These are phyloP conservation scores for Stephania yunnanensis DNA, from an alignment of 164 flowering plant genomes.

Conservation along the genomic window DNA sequence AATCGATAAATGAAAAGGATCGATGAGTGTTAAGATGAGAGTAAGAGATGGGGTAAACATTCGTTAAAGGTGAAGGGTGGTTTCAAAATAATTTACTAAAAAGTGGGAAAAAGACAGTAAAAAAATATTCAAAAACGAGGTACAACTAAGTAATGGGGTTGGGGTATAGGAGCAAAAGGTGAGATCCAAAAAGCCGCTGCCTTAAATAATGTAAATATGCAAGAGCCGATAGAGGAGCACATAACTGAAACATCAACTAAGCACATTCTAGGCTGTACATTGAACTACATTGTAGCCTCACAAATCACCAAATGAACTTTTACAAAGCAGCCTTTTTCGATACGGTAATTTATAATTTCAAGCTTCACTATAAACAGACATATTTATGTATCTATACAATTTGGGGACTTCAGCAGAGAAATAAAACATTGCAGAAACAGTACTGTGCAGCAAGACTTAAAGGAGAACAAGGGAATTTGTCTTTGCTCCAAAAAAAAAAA, in stretches of 20 bases:
- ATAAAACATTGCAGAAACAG: background rate
- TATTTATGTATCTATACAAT: background rate
- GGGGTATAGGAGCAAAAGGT: no score
- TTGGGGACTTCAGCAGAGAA: background rate
- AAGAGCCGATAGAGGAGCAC: background rate
- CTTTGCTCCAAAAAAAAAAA: background rate
- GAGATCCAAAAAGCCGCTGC: no score
- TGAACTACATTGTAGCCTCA: background rate
- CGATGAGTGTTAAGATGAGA: no score
- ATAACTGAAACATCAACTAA: background rate
- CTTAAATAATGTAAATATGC: background rate
- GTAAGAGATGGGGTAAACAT: no score
- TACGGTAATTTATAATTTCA: background rate
- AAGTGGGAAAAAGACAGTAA: no score
- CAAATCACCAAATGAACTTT: background rate
- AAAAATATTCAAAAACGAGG: no score
- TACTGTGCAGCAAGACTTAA: background rate
- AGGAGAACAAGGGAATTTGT: background rate
- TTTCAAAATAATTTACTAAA: no score
- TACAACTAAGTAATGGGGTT: no score
- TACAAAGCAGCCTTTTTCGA: background rate
- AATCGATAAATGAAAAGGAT: no score
- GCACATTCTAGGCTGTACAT: background rate
- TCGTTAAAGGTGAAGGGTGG: no score
- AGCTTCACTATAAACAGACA: background rate